Conservation (phyloP, 345 rosid genomes). For the Pistacia atlantica region DNA sequence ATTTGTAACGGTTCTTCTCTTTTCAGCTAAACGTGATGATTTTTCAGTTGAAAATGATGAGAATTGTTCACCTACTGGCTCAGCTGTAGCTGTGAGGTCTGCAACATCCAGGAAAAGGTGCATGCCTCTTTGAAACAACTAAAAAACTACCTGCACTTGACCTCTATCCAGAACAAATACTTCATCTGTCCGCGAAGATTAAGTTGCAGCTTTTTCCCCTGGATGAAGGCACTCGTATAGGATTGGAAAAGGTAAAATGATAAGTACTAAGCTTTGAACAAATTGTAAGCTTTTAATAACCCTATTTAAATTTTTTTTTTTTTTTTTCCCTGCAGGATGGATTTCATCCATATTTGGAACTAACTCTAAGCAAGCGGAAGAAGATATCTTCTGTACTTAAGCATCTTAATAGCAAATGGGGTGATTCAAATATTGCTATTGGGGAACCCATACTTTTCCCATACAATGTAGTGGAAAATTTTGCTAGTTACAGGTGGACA, state of each 20-base stretch:
- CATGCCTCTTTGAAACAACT: slow-evolving; percentile 19
- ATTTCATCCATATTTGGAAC: slow-evolving; percentile 88
- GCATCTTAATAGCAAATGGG: slow-evolving; percentile 74
- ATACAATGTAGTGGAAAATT: slow-evolving; percentile 34
- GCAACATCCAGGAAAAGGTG: slow-evolving; percentile 12
- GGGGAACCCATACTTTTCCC: slow-evolving; percentile 70
- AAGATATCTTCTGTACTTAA: slow-evolving; percentile 74
- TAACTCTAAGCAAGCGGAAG: slow-evolving; percentile 67
- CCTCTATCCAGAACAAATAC: slow-evolving; percentile 32
- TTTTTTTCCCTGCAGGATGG: slow-evolving; percentile 57
- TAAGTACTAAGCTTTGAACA: background rate
- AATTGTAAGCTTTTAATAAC: background rate
- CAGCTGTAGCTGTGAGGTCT: slow-evolving; percentile 21
- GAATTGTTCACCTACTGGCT: slow-evolving; percentile 27
- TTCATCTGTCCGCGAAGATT: slow-evolving; percentile 47
- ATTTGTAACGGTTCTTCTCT: background rate
- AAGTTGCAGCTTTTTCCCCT: slow-evolving; percentile 89
- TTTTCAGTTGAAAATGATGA: slow-evolving; percentile 22
- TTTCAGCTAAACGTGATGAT: slow-evolving; percentile 24
- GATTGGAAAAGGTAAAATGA: slow-evolving; percentile 68
- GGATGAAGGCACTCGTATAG: slow-evolving; percentile 61
- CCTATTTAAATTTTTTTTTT: background rate
- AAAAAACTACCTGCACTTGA: slow-evolving; percentile 22
- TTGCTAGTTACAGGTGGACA: slow-evolving; percentile 51
- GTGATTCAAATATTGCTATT: slow-evolving; percentile 56